Conservation (phyloP, 108 stramenopile species). For the Nannochloropsis oceanica region DNA sequence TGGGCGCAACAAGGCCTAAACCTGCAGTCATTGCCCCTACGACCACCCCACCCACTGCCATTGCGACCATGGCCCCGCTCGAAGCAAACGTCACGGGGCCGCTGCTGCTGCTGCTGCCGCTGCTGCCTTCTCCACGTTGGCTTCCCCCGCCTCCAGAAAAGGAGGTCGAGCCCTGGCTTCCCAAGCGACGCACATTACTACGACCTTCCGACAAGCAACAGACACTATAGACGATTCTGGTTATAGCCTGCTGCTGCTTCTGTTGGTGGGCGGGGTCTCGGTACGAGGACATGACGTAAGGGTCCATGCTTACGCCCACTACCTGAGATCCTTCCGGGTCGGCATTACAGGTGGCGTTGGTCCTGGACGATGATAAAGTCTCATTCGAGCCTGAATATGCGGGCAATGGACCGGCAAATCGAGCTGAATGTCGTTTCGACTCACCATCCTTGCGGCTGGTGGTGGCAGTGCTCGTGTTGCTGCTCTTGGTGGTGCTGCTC, state of each 20-base stretch:
- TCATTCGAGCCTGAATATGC: neutral
- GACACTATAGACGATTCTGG: neutral
- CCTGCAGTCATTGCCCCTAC: neutral
- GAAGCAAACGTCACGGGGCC: neutral
- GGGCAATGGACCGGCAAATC: neutral
- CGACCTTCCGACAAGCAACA: neutral
- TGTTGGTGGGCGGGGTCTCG: neutral
- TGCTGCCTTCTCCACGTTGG: neutral
- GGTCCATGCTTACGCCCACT: neutral
- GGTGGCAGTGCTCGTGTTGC: neutral
- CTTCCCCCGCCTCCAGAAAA: neutral
- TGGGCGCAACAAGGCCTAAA: neutral
- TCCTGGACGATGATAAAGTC: neutral
- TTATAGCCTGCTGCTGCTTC: neutral
- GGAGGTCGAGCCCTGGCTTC: neutral
- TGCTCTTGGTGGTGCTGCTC: neutral
- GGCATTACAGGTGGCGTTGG: neutral
- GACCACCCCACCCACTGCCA: constrained; percentile 1
- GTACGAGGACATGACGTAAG: neutral
- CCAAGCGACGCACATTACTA: neutral
- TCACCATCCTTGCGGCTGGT: too few species aligned
- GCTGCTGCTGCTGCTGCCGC: neutral
- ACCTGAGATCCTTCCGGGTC: neutral
- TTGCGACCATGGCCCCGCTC: neutral
- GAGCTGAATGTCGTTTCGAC: neutral